Evolutionary conservation across 2,329 filamentous ascomycete species (phyloP), one percentile per base, ranked within the genome.

Genomic region (Seiridium cupressi): DNA sequence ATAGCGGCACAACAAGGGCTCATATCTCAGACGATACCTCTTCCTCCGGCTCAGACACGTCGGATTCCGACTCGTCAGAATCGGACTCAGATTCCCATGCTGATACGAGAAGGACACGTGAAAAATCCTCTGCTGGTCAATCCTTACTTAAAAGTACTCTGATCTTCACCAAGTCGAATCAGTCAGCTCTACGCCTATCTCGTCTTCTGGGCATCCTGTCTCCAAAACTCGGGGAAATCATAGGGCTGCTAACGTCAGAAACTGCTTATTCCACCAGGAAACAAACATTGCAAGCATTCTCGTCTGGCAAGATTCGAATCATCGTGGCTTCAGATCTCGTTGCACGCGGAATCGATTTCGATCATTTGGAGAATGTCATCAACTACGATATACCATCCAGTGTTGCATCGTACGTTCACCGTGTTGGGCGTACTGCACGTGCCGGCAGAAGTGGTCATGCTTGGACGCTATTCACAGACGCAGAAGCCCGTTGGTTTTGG

Each of bases 241-340:
- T 91, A 58, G 87, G 86, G 61, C 92, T 89, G 0, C 84, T 95
- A 62, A 91, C 91, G 11, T 93, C 91, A 26, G 91, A 91, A 0
- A 89, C 88, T 34, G 86, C 90, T n/a, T 91, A 89, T 1, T 85
- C 88, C 11, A 81, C 84, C 11, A 88, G 90, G 13, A 84, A 86
- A 61, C 88, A 86, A 67, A 87, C 89, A 0, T 79, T 93, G 32
- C 81, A 82, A 34, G 82, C 84, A n/a, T 93, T 94, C 72, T 77
- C 82, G 3, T 73, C 78, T 6, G 83, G 82, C 60, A 84, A 84
- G 61, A 75, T 91, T 34, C 87, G 88, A 5, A 86, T 96, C 51
- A 85, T 98, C 48, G 89, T 98, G 51, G 93, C 93, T 1, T 96
- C 95, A 0, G 94, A 98, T 72, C 89, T 96, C n/a, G 92, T 95